These are phyloP conservation scores for Pichia sp. DNA, from an alignment of 1,139 yeast genomes.

Conservation along the genomic window DNA sequence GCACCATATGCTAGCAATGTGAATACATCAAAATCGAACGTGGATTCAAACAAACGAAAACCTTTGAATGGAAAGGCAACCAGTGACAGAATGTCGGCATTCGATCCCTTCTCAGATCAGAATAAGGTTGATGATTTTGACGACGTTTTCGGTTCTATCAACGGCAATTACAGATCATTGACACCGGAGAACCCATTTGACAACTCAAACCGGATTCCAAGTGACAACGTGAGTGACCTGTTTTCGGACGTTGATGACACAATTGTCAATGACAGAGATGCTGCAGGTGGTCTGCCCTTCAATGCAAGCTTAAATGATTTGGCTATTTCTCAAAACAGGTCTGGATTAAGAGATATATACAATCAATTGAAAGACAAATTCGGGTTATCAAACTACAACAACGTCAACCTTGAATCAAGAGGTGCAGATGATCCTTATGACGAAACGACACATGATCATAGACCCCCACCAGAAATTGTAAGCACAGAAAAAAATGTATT, in stretches of 20 bases:
- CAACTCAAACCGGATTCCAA: slow-evolving; percentile 1
- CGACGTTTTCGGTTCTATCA: slow-evolving; percentile 2
- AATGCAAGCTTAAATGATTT: slow-evolving; percentile 8
- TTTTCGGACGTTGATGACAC: slow-evolving; percentile 16
- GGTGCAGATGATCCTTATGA: slow-evolving; percentile 18
- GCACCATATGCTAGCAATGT: slow-evolving; percentile 1
- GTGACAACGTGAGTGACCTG: slow-evolving; percentile 10
- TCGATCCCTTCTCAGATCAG: slow-evolving; percentile 20
- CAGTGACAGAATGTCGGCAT: slow-evolving; percentile 1
- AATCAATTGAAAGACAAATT: slow-evolving; percentile 25
- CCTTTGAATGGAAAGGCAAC: background rate
- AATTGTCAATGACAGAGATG: slow-evolving; percentile 13
- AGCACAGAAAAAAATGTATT: slow-evolving; percentile 20
- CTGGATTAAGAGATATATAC: slow-evolving; percentile 26
- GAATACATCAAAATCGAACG: background rate
- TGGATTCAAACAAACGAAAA: background rate
- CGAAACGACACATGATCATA: slow-evolving; percentile 24
- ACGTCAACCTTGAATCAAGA: slow-evolving; percentile 19
- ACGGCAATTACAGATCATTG: slow-evolving; percentile 4
- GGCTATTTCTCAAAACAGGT: slow-evolving; percentile 9
- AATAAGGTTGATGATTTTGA: slow-evolving; percentile 7
- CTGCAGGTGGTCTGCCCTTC: background rate
- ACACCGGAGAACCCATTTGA: slow-evolving; percentile 16
- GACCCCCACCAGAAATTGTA: slow-evolving; percentile 23
- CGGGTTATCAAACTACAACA: slow-evolving; percentile 26